A percentile compares a stretch with the other conserved stretches of the same genome.
Evolutionary conservation across 257 asterid species (phyloP).

Genomic region (Lithospermum erythrorhizon): DNA sequence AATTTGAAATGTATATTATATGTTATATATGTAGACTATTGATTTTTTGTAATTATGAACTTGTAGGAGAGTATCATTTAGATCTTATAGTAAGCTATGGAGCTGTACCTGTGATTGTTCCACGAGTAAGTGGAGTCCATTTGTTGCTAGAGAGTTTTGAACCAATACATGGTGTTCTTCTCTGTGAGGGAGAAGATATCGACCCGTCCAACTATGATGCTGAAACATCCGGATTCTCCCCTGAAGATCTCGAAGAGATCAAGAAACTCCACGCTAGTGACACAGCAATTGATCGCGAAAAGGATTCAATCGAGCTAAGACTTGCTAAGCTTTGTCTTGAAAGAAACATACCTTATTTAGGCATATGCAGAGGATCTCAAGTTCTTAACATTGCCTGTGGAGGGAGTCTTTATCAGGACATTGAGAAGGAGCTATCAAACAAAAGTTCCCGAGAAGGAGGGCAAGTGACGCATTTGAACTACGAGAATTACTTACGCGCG

Average conservation of each 20-base stretch:
- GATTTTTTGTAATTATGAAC: neutral
- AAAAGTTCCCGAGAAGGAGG: constrained; percentile 12
- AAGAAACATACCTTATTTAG: constrained; percentile 74
- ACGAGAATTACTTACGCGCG: constrained; percentile 70
- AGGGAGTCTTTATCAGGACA: constrained; percentile 78
- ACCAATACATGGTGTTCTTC: constrained; percentile 85
- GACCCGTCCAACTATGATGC: constrained; percentile 69
- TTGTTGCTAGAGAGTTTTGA: constrained; percentile 61
- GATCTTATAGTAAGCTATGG: constrained; percentile 76
- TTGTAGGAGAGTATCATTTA: constrained; percentile 66
- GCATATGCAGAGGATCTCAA: constrained; percentile 88
- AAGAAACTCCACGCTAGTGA: constrained; percentile 50
- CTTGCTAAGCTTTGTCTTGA: constrained; percentile 80
- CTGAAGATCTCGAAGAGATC: constrained; percentile 59
- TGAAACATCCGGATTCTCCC: constrained; percentile 30
- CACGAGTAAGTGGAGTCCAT: constrained; percentile 71
- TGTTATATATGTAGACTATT: neutral
- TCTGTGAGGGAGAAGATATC: constrained; percentile 87
- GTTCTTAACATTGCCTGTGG: constrained; percentile 86
- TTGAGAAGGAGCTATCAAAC: constrained; percentile 41
- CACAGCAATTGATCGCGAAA: constrained; percentile 60
- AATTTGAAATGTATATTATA: too few species aligned
- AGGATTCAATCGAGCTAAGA: constrained; percentile 66
- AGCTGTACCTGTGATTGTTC: constrained; percentile 73
- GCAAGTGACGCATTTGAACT: constrained; percentile 51